Base-by-base conservation (phyloP, 2,329 filamentous ascomycete genomes). In the Calonectria crousiana region DNA sequence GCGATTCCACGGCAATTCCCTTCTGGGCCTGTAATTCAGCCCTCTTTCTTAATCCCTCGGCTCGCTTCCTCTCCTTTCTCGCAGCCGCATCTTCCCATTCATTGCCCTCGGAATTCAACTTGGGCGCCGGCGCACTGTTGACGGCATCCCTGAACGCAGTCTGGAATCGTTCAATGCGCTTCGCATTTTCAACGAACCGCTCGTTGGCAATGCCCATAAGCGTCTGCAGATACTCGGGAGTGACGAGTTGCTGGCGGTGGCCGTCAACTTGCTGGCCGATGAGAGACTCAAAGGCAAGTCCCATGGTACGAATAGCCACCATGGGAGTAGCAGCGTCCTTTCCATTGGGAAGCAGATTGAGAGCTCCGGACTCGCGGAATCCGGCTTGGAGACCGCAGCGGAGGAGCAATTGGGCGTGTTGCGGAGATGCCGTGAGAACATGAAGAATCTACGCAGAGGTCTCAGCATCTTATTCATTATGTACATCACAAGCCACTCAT, bases 341-440 rank as follows among this genome's bases (percentile, higher is more conserved):
- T 2, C 79, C 69, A 2, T 82, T 77, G 28, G 84, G 79, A 1
- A 84, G 84, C 60, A 95, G 82, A 80, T 93, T 95, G 72, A 97
- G 89, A 65, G 96, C 93, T 23, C 96, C 96, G 73, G 94, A 97
- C 85, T 98, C 96, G 18, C 96, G 92, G 82, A 98, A 98, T 0
- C 96, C 96, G 5, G 95, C 93, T 78, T 92, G 91, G 13, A 96
- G 88, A 2, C 94, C 96, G 56, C 94, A 94, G 14, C 92, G 89
- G 18, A 98, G 89, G 23, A 97, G 88, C 11, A 90, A 88, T 77
- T 98, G 94, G 5, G 96, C 95, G 79, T 96, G 91, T 16, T 90
- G 85, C 0, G 92, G 88, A 0, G 95, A 96, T 20, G 95, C 92
- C 8, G 95, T 92, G 79, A 98, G 90, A 53, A 98, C 89, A 79